Evolutionary conservation across 768 basidiomycete species (phyloP).

Genomic region (Neoboletus subvelutipes): DNA sequence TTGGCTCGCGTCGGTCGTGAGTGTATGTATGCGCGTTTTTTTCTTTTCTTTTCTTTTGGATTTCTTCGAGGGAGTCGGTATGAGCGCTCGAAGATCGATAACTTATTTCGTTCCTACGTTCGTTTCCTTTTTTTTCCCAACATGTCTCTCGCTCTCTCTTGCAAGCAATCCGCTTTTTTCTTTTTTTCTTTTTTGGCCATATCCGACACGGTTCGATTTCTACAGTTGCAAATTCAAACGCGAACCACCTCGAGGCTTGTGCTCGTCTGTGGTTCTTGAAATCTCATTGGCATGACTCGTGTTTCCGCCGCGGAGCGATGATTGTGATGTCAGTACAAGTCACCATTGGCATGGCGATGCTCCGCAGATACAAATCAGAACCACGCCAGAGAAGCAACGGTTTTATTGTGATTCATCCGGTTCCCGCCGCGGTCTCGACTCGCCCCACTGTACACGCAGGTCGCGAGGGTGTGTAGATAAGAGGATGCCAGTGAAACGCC

Average conservation of each 20-base stretch:
- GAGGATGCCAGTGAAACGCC: neutral
- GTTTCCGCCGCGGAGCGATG: neutral
- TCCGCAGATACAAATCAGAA: neutral
- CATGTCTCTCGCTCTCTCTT: neutral
- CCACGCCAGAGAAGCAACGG: no score
- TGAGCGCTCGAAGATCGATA: neutral
- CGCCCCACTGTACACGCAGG: neutral
- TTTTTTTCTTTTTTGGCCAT: no score
- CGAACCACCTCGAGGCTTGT: no score
- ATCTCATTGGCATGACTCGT: no score
- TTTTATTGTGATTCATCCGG: neutral
- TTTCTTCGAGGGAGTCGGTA: no score
- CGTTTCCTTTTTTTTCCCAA: no score
- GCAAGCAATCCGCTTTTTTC: no score
- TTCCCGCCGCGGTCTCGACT: neutral
- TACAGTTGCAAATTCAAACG: neutral
- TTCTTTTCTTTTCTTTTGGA: neutral
- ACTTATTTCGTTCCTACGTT: neutral
- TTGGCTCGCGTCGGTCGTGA: neutral
- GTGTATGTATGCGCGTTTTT: neutral
- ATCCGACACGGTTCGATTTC: no score
- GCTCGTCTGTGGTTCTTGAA: no score
- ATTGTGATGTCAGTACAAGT: no score
- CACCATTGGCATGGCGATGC: neutral
- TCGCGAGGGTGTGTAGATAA: neutral